Evolutionary conservation across 805 yeast species (phyloP).

Genomic region (Kodamaea nitidulidarum): DNA sequence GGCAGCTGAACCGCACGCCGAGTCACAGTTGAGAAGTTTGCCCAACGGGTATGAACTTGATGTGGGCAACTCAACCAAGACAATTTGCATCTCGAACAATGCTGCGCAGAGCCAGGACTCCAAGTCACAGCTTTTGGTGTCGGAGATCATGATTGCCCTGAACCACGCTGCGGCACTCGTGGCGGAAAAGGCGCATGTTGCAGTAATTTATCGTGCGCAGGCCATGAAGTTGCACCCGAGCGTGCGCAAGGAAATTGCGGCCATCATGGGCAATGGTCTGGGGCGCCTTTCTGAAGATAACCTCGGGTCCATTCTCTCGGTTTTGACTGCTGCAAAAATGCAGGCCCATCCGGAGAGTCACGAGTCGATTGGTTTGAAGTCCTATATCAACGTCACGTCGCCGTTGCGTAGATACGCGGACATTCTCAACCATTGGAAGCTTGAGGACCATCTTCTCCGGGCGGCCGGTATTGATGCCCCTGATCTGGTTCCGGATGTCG

Average conservation of each 20-base stretch:
- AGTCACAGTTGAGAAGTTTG: constrained; percentile 1
- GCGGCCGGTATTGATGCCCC: not conserved
- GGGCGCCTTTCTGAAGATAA: constrained; percentile 33
- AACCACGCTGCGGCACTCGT: constrained; percentile 57
- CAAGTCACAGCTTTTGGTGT: constrained; percentile 61
- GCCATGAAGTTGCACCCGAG: constrained; percentile 23
- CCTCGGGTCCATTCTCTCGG: constrained; percentile 39
- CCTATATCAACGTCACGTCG: constrained; percentile 71
- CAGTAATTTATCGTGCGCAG: constrained; percentile 48
- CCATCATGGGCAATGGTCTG: constrained; percentile 16
- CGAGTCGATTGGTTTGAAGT: constrained; percentile 55
- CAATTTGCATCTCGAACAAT: constrained; percentile 13
- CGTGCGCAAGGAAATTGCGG: constrained; percentile 23
- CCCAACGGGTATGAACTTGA: constrained; percentile 17
- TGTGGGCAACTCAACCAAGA: constrained; percentile 11
- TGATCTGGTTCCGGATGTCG: constrained; percentile 5
- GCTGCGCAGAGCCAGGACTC: constrained; percentile 23
- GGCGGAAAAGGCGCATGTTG: constrained; percentile 41
- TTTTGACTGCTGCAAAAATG: constrained; percentile 51
- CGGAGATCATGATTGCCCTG: constrained; percentile 81
- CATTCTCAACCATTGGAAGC: constrained; percentile 68
- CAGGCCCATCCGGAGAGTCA: constrained; percentile 48
- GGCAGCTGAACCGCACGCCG: not conserved
- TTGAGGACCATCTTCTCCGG: constrained; percentile 10
- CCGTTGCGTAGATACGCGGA: constrained; percentile 26